Conservation (phyloP, 169 alveolate species). For the Plasmodium inui region DNA sequence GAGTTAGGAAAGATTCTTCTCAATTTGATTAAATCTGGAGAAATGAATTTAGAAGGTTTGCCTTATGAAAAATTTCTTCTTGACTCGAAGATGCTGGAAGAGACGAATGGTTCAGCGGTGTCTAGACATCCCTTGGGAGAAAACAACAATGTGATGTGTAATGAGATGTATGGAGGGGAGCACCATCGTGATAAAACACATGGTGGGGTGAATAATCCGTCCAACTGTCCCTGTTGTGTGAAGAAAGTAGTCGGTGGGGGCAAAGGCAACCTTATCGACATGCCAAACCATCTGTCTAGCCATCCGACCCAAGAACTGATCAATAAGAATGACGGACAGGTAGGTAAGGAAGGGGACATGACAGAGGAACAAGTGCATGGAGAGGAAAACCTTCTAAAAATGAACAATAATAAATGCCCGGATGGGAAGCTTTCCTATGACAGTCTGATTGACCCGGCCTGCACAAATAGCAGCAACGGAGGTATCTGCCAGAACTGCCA, state of each 20-base stretch:
- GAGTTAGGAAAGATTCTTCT: background rate
- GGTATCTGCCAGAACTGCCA: background rate
- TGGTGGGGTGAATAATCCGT: background rate
- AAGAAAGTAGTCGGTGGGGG: background rate
- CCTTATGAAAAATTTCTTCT: background rate
- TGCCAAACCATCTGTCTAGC: background rate
- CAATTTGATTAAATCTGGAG: background rate
- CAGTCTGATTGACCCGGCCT: background rate
- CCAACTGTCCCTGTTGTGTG: background rate
- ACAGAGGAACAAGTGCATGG: background rate
- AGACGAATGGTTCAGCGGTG: background rate
- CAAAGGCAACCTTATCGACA: background rate
- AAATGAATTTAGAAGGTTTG: background rate
- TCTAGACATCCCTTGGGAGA: background rate
- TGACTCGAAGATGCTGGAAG: background rate
- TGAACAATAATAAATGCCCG: background rate
- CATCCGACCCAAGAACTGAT: background rate
- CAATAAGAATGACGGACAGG: background rate
- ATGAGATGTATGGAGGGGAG: background rate
- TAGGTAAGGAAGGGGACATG: background rate
- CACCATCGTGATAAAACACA: background rate
- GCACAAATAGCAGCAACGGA: too few species aligned
- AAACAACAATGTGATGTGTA: background rate
- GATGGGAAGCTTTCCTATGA: background rate
- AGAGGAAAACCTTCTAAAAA: background rate